phyloP scores from a whole-genome alignment of 139 green algal species.

The Coccomyxa sp. region DNA sequence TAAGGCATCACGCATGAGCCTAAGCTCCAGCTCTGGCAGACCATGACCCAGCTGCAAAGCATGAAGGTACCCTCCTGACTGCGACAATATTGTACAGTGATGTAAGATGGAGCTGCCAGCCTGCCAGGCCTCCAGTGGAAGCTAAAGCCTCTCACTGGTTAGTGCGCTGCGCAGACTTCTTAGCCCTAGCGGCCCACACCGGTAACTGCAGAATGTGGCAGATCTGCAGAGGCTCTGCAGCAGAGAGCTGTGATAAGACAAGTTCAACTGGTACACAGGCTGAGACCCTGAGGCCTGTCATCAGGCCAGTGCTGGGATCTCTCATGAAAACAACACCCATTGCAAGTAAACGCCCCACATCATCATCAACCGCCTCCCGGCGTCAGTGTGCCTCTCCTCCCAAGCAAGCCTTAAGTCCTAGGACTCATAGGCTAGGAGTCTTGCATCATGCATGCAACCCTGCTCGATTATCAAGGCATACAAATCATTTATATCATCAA shows the following conservation, averaged over 20 bases:
- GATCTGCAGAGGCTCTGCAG: background rate
- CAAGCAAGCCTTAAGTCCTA: no score
- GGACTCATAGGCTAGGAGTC: no score
- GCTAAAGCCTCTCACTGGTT: no score
- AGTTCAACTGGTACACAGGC: background rate
- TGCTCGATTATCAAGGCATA: no score
- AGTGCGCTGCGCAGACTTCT: background rate
- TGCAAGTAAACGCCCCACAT: no score
- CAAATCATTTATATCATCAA: no score
- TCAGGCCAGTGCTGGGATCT: background rate
- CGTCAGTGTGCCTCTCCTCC: no score
- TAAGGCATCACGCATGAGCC: no score
- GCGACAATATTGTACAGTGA: background rate
- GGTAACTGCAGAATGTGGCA: background rate
- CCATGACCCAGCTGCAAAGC: background rate
- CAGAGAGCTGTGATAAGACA: background rate
- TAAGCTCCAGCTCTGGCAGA: background rate
- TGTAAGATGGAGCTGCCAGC: background rate
- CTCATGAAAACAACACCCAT: no score
- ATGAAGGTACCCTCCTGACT: background rate
- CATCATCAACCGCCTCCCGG: no score
- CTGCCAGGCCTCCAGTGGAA: background rate
- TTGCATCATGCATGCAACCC: no score
- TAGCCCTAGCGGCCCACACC: background rate
- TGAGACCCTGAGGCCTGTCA: background rate